Conservation (phyloP, 176 grass and related monocot genomes). For the Oryza punctata region DNA sequence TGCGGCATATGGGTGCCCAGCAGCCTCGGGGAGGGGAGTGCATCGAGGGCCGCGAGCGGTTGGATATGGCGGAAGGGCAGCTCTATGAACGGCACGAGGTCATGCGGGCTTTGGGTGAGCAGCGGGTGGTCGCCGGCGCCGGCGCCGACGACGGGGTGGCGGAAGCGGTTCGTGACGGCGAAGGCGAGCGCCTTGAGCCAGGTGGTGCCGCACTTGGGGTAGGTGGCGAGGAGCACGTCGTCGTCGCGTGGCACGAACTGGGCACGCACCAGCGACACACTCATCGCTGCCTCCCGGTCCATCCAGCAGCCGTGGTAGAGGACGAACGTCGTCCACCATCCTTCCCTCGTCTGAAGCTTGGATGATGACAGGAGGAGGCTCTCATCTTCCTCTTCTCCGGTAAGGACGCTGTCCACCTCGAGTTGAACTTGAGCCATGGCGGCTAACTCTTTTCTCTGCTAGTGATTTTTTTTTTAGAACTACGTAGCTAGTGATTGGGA, state of each 20-base stretch:
- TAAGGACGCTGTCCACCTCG: neutral
- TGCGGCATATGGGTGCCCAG: constrained; percentile 14
- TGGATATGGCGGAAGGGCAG: constrained; percentile 1
- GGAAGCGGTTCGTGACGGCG: neutral
- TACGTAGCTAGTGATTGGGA: too few relatives aligned
- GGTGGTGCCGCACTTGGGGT: constrained; percentile 42
- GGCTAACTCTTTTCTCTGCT: too few relatives aligned
- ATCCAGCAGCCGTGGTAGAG: constrained; percentile 25
- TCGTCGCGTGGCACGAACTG: constrained; percentile 29
- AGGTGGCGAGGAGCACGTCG: constrained; percentile 29
- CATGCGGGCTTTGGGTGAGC: neutral
- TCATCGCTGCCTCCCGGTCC: neutral
- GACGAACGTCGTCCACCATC: neutral
- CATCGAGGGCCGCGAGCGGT: neutral
- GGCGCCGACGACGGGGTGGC: neutral
- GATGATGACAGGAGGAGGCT: neutral
- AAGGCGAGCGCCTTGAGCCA: constrained; percentile 52
- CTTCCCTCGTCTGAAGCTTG: constrained; percentile 2
- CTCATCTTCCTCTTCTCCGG: constrained; percentile 19
- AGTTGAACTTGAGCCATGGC: constrained; percentile 4
- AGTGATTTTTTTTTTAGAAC: too few relatives aligned
- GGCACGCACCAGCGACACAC: neutral
- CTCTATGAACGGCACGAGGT: neutral
- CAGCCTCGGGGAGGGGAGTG: constrained; percentile 6
- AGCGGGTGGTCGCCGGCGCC: neutral